Conservation (phyloP, 768 basidiomycete genomes). For the Naganishia antarctica region DNA sequence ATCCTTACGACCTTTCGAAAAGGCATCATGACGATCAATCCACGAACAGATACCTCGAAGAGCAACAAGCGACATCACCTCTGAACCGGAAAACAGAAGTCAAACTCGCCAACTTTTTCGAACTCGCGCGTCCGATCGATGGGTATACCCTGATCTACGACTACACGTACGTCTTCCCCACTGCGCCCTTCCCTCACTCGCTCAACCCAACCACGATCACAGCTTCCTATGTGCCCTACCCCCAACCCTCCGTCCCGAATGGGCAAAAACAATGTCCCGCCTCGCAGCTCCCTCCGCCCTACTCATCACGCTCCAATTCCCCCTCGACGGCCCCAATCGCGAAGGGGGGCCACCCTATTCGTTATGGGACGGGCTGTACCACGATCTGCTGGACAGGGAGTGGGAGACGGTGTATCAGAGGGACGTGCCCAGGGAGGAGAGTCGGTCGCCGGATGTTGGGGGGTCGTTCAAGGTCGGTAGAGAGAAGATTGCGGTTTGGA, state of each 20-base stretch:
- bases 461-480: conserved; percentile 6
- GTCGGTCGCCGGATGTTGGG: conserved; percentile 2
- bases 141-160: conserved; percentile 39
- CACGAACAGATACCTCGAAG: conserved; percentile 31
- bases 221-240: conserved; percentile 46
- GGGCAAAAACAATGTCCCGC: conserved; percentile 31
- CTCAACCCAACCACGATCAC: neutral
- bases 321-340: conserved; percentile 30
- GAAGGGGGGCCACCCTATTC: conserved; percentile 36
- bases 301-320: conserved; percentile 45
- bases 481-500: conserved; percentile 23
- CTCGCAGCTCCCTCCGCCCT: conserved; percentile 22
- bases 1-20: neutral
- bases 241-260: conserved; percentile 30
- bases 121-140: conserved; percentile 25
- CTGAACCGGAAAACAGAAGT: conserved; percentile 23
- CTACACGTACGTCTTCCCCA: conserved; percentile 38
- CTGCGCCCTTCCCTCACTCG: neutral
- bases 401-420: conserved; percentile 36
- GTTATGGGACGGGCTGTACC: conserved; percentile 34
- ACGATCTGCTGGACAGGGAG: conserved; percentile 36
- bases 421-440: conserved; percentile 29
- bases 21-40: neutral
- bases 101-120: conserved; percentile 37
- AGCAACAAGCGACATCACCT: conserved; percentile 25